Evolutionary conservation across 495 filamentous ascomycete genomes (phyloP).

Genomic region (Aspergillus avenaceus): DNA sequence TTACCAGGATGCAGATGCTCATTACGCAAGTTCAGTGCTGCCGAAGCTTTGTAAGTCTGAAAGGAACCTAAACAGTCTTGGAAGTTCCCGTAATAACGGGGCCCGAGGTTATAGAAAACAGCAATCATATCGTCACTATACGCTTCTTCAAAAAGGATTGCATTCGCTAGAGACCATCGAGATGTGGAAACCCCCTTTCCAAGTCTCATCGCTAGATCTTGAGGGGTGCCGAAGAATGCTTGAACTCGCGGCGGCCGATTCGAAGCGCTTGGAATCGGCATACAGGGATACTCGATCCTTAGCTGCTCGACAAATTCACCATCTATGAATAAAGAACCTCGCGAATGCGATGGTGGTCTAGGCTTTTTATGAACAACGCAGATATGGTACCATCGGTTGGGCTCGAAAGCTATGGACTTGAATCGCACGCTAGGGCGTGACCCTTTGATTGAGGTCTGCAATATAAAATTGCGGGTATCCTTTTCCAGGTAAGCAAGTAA

Average conservation of each 20-base stretch:
- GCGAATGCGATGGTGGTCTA: slow-evolving; percentile 69
- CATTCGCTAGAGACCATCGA: slow-evolving; percentile 83
- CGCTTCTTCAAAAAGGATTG: slow-evolving; percentile 81
- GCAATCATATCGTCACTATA: slow-evolving; percentile 89
- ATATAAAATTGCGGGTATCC: slow-evolving; percentile 90
- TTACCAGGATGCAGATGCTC: slow-evolving; percentile 88
- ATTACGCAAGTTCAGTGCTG: slow-evolving; percentile 82
- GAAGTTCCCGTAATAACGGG: slow-evolving; percentile 89
- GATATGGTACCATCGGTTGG: slow-evolving; percentile 86
- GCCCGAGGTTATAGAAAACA: slow-evolving; percentile 84
- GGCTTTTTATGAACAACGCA: slow-evolving; percentile 76
- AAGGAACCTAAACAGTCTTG: slow-evolving; percentile 95
- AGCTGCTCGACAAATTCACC: slow-evolving; percentile 92
- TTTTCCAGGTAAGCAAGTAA: slow-evolving; percentile 90
- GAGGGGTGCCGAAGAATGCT: slow-evolving; percentile 89
- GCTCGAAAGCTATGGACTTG: slow-evolving; percentile 71
- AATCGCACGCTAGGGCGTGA: slow-evolving; percentile 87
- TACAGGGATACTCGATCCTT: slow-evolving; percentile 77
- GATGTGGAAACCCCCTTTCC: slow-evolving; percentile 73
- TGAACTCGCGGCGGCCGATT: slow-evolving; percentile 65
- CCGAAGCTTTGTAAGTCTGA: slow-evolving; percentile 95
- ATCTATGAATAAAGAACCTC: slow-evolving; percentile 85
- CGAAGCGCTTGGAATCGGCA: slow-evolving; percentile 50
- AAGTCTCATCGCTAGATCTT: slow-evolving; percentile 77
- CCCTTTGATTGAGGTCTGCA: slow-evolving; percentile 91